phyloP scores from a whole-genome alignment of 352 stramenopile species.

The Phytopythium aichiense region DNA sequence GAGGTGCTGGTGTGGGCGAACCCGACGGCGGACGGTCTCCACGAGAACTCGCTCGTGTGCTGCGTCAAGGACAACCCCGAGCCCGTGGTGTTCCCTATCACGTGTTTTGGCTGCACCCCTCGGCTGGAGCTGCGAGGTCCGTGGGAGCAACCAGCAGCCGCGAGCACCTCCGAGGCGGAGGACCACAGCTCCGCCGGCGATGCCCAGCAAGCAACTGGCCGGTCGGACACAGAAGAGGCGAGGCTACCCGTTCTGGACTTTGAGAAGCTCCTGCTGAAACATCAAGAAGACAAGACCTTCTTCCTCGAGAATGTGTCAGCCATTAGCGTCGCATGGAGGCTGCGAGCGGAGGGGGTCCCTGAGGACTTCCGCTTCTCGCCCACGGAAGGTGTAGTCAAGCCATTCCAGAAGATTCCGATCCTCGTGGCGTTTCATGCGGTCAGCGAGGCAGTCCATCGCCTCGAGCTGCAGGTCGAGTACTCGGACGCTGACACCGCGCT shows the following conservation, averaged over 20 bases:
- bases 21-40: conserved; percentile 49
- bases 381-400: conserved; percentile 62
- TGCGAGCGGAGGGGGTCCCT: conserved; percentile 31
- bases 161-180: conserved; percentile 46
- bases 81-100: conserved; percentile 82
- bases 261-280: conserved; percentile 87
- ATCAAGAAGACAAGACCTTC: conserved; percentile 85
- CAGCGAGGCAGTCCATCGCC: conserved; percentile 62
- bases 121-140: conserved; percentile 72
- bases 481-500: conserved; percentile 76
- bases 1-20: conserved; percentile 92
- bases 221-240: background rate
- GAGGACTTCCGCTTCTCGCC: conserved; percentile 74
- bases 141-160: conserved; percentile 71
- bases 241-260: conserved; percentile 77
- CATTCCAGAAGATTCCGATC: conserved; percentile 59
- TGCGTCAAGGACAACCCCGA: conserved; percentile 91
- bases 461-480: conserved; percentile 69
- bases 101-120: conserved; percentile 83
- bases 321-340: conserved; percentile 72
- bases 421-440: conserved; percentile 68
- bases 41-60: conserved; percentile 83
- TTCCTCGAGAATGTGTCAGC: conserved; percentile 80
- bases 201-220: background rate
- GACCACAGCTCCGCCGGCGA: conserved; percentile 12